These are phyloP conservation scores for Rhododendron vialii DNA, from an alignment of 148 eudicot species.

Conservation along the genomic window DNA sequence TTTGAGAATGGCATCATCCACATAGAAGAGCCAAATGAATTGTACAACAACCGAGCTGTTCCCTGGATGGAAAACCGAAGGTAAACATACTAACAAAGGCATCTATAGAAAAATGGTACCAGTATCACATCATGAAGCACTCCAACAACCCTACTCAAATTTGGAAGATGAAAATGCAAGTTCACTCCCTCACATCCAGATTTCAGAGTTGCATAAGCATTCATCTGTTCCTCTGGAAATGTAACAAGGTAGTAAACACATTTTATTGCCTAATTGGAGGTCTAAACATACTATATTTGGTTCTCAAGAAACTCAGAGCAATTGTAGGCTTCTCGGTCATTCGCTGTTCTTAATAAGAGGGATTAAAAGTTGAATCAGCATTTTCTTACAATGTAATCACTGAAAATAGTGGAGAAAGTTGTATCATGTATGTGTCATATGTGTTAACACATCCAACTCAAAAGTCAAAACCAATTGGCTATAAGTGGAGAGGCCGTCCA, in stretches of 20 bases:
- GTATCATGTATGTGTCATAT: no score
- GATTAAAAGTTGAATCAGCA: not conserved
- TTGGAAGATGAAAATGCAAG: not conserved
- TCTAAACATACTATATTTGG: not conserved
- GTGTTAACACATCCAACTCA: no score
- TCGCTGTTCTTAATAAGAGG: not conserved
- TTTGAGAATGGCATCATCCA: constrained; percentile 96
- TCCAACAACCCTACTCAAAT: not conserved
- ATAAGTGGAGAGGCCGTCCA: no score
- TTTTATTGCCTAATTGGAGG: not conserved
- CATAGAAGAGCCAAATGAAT: constrained; percentile 85
- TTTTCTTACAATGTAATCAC: not conserved
- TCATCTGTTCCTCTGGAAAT: not conserved
- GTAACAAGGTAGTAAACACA: not conserved
- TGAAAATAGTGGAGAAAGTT: no score
- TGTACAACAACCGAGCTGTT: constrained; percentile 94
- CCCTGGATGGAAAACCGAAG: constrained; percentile 56
- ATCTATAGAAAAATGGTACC: constrained; percentile 1
- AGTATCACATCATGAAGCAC: not conserved
- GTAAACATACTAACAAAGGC: constrained; percentile 17
- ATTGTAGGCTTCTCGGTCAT: not conserved
- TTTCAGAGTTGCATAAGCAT: not conserved
- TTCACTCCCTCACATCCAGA: not conserved
- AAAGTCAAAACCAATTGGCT: no score
- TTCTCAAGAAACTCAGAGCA: not conserved